Base-by-base conservation (phyloP, 768 basidiomycete species). In the Termitomyces sp. region DNA sequence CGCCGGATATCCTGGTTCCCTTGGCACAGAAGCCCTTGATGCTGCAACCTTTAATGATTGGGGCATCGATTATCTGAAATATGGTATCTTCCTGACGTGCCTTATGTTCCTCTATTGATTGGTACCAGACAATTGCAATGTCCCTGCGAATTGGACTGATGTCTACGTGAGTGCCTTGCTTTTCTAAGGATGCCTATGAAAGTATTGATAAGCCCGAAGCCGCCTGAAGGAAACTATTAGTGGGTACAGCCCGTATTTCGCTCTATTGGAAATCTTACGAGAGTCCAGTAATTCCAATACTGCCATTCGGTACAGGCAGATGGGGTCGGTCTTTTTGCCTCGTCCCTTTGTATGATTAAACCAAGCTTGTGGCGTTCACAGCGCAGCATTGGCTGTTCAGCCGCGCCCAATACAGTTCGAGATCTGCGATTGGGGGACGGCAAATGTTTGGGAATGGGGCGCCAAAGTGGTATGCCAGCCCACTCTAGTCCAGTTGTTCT, bases 41-140 rank as follows among this genome's bases (percentile, higher is more conserved):
- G 83, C 82, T 1, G 68, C 73, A 21, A 82, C 82, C 5, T 84
- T 79, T 62, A 71, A 63, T 52, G 73, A 72, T 27, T 84, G 83
- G 83, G 80, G 78, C 6, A 73, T 84, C 41, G 82, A 84, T 59
- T 82, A 82, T 63, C 65, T 83, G 56, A 83, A 83, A 73, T 83
- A 83, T 63, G 81, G 81, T 34, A 35, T 25, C 35, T 16, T n/a
- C 47, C 17, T 53, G 52, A 16, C 5, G 32, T 23, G 2, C 10
- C 31, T n/a, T 53, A 8, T 53, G 4, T 34, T 45, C 53, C 21
- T 45, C n/a, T 34, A 19, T 21, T 14, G 12, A 34, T 32, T 11
- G 11, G 47, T 27, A n/a, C n/a, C 42, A 82, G 80, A 83, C 58
- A 83, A 83, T 61, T 83, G 81, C 63, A 75, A 79, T 60, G 73